phyloP scores from a whole-genome alignment of 163 green algal species.

The Smithsoniella earleae region DNA sequence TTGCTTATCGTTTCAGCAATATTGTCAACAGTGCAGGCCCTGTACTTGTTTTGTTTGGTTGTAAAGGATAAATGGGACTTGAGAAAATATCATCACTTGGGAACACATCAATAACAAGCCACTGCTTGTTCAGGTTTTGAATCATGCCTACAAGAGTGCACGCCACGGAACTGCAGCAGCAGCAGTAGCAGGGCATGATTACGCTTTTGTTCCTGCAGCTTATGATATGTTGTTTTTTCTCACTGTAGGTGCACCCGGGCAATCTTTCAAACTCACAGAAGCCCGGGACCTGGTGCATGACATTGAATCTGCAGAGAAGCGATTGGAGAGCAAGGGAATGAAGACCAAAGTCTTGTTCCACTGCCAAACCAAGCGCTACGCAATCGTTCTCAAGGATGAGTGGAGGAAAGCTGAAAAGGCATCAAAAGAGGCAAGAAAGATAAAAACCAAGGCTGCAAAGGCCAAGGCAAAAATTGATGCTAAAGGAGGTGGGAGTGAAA shows the following conservation, averaged over 20 bases:
- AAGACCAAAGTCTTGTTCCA: constrained; percentile 2
- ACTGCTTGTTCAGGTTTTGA: background rate
- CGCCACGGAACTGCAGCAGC: background rate
- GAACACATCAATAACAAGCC: background rate
- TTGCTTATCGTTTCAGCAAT: background rate
- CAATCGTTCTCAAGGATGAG: background rate
- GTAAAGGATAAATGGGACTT: background rate
- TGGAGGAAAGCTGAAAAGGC: constrained; percentile 17
- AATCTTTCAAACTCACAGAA: background rate
- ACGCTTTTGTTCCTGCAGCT: constrained; percentile 21
- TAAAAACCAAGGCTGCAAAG: background rate
- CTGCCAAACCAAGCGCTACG: constrained; percentile 5
- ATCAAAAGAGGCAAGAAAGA: background rate
- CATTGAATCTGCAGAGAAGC: background rate
- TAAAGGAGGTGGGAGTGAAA: background rate
- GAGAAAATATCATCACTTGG: background rate
- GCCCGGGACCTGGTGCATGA: background rate
- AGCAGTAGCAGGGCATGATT: constrained; percentile 7
- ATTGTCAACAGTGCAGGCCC: background rate
- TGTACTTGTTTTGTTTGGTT: too few species aligned
- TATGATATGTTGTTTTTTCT: constrained; percentile 21
- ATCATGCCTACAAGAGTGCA: constrained; percentile 19
- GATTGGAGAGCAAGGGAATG: background rate
- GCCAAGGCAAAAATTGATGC: constrained; percentile 5
- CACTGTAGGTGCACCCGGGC: background rate